Conservation (phyloP, 2,329 filamentous ascomycete species). For the Chrysosporium keratinophilum region DNA sequence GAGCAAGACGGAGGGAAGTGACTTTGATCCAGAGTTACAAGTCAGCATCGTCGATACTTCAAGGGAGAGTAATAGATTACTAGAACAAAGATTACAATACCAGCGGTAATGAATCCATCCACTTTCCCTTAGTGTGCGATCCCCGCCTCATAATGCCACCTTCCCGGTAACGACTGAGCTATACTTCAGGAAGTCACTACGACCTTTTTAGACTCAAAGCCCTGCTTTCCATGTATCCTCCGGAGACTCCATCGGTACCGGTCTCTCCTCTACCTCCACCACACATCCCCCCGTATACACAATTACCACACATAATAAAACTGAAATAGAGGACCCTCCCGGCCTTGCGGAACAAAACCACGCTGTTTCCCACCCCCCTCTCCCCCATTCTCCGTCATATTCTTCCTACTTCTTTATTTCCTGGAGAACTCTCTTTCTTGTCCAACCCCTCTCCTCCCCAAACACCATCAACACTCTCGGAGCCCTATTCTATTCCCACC, state of each 20-base stretch:
- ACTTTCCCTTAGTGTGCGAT: slow-evolving; percentile 1
- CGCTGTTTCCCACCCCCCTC: slow-evolving; percentile 14
- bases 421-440: slow-evolving; percentile 4
- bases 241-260: slow-evolving; percentile 1
- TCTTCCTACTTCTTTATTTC: slow-evolving; percentile 11
- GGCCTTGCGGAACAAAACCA: slow-evolving; percentile 13
- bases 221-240: neutral
- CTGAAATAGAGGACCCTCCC: slow-evolving; percentile 9
- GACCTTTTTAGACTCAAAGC: slow-evolving; percentile 4
- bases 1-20: neutral
- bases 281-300: neutral
- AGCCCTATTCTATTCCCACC: neutral
- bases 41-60: neutral
- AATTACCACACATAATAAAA: slow-evolving; percentile 2
- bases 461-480: neutral
- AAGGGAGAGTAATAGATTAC: neutral
- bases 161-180: neutral
- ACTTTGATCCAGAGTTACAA: neutral
- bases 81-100: neutral
- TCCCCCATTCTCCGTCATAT: slow-evolving; percentile 6
- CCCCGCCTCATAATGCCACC: slow-evolving; percentile 6
- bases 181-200: neutral
- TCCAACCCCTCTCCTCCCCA: slow-evolving; percentile 10
- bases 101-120: slow-evolving; percentile 6
- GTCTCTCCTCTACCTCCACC: neutral